phyloP scores from a whole-genome alignment of 2,329 filamentous ascomycete species.

The Penicillium sp. region DNA sequence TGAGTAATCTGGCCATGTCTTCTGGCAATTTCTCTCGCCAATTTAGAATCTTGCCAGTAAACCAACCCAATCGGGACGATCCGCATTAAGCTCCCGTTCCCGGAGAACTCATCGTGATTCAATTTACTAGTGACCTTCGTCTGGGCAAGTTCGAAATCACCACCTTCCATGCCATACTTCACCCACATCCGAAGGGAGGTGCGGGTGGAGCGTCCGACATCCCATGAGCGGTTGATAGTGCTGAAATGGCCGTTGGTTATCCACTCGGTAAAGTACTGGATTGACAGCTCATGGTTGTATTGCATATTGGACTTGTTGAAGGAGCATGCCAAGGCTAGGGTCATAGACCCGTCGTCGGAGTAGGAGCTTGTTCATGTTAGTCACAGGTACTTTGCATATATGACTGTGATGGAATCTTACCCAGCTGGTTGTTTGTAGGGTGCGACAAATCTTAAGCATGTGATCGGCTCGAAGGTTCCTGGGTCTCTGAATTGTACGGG shows the following conservation, averaged over 20 bases:
- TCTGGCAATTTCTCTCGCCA: slow-evolving; percentile 27
- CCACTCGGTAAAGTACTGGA: slow-evolving; percentile 42
- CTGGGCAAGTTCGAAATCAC: slow-evolving; percentile 15
- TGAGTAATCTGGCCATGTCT: slow-evolving; percentile 37
- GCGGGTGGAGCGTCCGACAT: slow-evolving; percentile 39
- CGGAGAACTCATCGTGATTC: slow-evolving; percentile 21
- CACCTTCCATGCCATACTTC: background rate
- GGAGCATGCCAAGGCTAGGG: slow-evolving; percentile 43
- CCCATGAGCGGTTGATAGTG: slow-evolving; percentile 37
- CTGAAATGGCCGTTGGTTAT: slow-evolving; percentile 37
- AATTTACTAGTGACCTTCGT: slow-evolving; percentile 16
- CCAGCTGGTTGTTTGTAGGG: slow-evolving; percentile 40
- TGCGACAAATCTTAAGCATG: slow-evolving; percentile 30
- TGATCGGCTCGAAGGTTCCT: slow-evolving; percentile 38
- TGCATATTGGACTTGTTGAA: slow-evolving; percentile 33
- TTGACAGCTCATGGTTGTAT: slow-evolving; percentile 32
- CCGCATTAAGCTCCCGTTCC: slow-evolving; percentile 47
- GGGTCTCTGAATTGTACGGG: slow-evolving; percentile 42
- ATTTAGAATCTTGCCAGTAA: slow-evolving; percentile 21
- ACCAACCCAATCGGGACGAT: slow-evolving; percentile 40
- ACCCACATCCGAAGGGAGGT: slow-evolving; percentile 35
- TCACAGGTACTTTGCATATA: background rate
- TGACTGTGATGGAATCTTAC: slow-evolving; percentile 9
- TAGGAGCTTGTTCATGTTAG: slow-evolving; percentile 30
- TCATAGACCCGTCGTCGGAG: slow-evolving; percentile 48